These are phyloP conservation scores for Caryopteris hybrid DNA, from an alignment of 305 asterid genomes.

Conservation along the genomic window DNA sequence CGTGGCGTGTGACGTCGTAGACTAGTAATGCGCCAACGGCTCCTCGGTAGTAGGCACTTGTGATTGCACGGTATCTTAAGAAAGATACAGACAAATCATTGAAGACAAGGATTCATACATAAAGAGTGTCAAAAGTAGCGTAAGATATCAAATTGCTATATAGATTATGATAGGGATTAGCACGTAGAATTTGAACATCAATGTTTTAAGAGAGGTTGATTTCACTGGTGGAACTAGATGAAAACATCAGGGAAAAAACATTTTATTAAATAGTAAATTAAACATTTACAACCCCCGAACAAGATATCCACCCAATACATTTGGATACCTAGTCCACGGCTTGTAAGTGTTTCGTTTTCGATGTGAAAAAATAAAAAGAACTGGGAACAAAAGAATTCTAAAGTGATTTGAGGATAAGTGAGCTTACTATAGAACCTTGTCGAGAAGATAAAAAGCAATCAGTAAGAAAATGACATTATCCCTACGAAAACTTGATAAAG, in stretches of 20 bases:
- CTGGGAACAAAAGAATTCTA: neutral
- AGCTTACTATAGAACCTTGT: neutral
- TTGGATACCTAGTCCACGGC: too few relatives aligned
- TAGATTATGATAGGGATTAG: neutral
- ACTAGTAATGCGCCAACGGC: constrained; percentile 65
- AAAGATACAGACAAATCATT: neutral
- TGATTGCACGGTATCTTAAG: constrained; percentile 64
- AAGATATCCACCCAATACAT: neutral
- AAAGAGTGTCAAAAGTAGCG: neutral
- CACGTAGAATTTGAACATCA: neutral
- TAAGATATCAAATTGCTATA: neutral
- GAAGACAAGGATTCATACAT: neutral
- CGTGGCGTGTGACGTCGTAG: constrained; percentile 66
- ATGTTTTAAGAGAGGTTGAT: neutral
- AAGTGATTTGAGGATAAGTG: neutral
- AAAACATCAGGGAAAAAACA: neutral
- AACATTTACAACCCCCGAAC: neutral
- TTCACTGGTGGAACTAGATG: neutral
- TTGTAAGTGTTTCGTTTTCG: too few relatives aligned
- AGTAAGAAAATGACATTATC: neutral
- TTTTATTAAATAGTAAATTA: too few relatives aligned
- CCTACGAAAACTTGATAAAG: neutral
- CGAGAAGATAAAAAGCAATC: neutral
- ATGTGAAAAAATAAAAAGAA: too few relatives aligned
- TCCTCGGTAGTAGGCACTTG: constrained; percentile 73